Base-by-base conservation (phyloP, 805 yeast species). In the Pichia thaimueangensis region DNA sequence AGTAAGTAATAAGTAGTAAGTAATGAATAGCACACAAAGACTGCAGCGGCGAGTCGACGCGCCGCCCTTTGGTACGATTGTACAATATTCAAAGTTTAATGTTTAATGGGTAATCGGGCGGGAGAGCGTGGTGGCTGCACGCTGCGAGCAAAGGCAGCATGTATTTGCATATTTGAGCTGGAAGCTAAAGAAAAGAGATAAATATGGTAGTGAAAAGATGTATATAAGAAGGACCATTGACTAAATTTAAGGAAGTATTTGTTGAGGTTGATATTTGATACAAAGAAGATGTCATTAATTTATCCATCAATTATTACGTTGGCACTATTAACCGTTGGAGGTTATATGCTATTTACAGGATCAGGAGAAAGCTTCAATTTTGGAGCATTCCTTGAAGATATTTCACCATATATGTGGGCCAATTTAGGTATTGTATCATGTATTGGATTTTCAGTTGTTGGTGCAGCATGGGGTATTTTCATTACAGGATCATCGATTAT, bases 391-490 rank as follows among this genome's bases (percentile, higher is more conserved):
- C 73, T 93, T 51, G 78, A 80, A 52, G 70, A 82, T 29, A 79
- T 93, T 3, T 87, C 97, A 19, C 98, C 98, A 6, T 93, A 93
- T 62, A 77, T 93, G 82, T 93, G 97, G 97, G 97, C 97, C 23
- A 76, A 77, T 49, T 64, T 88, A 49, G 98, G 98, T 42, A 87
- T 93, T 49, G 82, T 85, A 13, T 67, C 80, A 39, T 91, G 98
- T 67, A 88, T 94, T 53, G 97, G 97, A 12, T 74, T 93, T 46
- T 82, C 94, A 37, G 97, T 93, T 13, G 82, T 89, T 32, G 98
- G 98, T 30, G 98, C 98, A 13, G 97, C 97, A 5, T 93, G 98
- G 98, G 98, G 98, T 50, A 93, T 93, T 53, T 93, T 91, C 63
- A 76, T 93, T 48, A 91, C 97, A 2, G 98, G 98, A 31, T 73